Evolutionary conservation across 225 moss, liverwort and hornwort genomes (phyloP).

Genomic region (Anthoceros angustus): DNA sequence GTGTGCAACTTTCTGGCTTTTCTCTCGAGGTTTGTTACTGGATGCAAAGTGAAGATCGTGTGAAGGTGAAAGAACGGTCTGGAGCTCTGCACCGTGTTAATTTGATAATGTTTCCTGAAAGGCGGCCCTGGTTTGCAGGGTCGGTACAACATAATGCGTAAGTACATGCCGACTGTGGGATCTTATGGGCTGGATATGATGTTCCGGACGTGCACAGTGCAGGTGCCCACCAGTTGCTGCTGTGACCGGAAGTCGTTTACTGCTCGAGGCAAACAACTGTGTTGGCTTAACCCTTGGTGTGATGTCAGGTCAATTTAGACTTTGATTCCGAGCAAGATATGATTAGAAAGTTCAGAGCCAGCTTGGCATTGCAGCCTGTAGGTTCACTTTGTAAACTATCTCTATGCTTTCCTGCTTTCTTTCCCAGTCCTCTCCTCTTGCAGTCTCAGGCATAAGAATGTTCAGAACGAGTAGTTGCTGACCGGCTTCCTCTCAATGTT

Average conservation of each 20-base stretch:
- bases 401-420: background rate
- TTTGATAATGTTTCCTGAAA: constrained; percentile 16
- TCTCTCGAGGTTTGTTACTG: background rate
- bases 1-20: constrained; percentile 14
- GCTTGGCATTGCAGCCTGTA: constrained; percentile 86
- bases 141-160: constrained; percentile 56
- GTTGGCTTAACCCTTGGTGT: background rate
- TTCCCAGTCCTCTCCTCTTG: too few relatives aligned
- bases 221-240: constrained; percentile 22
- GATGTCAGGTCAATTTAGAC: constrained; percentile 79
- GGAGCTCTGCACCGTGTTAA: constrained; percentile 4
- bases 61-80: too few relatives aligned
- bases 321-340: constrained; percentile 93
- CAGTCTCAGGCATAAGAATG: too few relatives aligned
- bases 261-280: background rate
- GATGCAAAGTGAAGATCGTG: background rate
- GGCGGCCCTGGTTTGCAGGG: constrained; percentile 31
- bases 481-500: background rate
- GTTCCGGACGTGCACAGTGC: constrained; percentile 82
- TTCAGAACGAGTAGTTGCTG: too few relatives aligned
- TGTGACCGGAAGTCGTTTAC: background rate
- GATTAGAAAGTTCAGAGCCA: constrained; percentile 77
- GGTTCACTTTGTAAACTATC: constrained; percentile 11
- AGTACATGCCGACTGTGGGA: constrained; percentile 54
- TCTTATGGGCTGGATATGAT: constrained; percentile 53